Evolutionary conservation across 179 eudicot species (phyloP).

Genomic region (Silene noctiflora): DNA sequence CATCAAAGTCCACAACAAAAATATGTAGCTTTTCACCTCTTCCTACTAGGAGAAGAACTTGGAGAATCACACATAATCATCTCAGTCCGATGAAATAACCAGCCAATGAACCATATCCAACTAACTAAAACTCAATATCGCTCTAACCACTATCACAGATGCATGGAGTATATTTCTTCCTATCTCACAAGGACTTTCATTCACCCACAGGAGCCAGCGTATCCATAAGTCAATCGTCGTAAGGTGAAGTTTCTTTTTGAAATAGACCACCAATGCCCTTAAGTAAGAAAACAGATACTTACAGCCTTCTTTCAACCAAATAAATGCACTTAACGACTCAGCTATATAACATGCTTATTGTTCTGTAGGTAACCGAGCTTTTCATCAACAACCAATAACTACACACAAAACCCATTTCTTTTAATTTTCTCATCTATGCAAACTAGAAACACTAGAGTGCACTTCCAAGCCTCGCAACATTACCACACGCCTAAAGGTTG

Average conservation of each 20-base stretch:
- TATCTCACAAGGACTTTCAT: too few relatives aligned
- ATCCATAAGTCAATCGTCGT: neutral
- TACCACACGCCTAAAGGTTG: too few relatives aligned
- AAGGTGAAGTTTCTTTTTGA: neutral
- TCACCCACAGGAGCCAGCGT: neutral
- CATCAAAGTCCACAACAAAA: neutral
- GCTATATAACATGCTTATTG: too few relatives aligned
- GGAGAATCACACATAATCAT: neutral
- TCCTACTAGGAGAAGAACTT: slow-evolving; percentile 12
- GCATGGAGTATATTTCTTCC: neutral
- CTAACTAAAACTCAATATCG: neutral
- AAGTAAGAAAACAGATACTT: neutral
- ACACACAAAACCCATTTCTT: too few relatives aligned
- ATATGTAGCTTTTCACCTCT: neutral
- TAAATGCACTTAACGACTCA: too few relatives aligned
- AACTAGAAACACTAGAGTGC: too few relatives aligned
- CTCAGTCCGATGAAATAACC: neutral
- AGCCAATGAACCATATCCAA: neutral
- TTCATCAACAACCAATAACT: too few relatives aligned
- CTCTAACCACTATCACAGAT: neutral
- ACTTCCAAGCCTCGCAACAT: too few relatives aligned
- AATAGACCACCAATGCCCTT: too few relatives aligned
- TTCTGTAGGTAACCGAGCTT: too few relatives aligned
- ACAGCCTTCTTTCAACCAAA: neutral
- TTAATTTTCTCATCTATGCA: too few relatives aligned